phyloP scores from a whole-genome alignment of 2,329 filamentous ascomycete genomes.

The Epichloe gansuensis region DNA sequence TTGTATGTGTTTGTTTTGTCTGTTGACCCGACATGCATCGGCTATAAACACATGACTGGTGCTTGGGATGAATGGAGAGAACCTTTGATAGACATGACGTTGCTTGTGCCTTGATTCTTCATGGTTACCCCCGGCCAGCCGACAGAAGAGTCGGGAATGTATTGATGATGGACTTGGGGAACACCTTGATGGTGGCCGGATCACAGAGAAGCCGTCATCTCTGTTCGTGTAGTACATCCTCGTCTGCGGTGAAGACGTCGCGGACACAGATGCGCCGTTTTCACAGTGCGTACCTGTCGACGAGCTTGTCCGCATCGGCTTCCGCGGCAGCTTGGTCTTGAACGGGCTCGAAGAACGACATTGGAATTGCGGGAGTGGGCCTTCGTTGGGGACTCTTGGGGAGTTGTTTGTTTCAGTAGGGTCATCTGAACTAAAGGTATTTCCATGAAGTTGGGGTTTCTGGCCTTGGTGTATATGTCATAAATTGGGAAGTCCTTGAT shows the following conservation, averaged over 20 bases:
- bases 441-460: conserved; percentile 8
- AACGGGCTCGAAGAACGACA: not conserved
- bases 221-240: not conserved
- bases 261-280: too few species aligned
- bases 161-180: not conserved
- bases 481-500: conserved; percentile 17
- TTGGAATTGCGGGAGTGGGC: not conserved
- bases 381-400: too few species aligned
- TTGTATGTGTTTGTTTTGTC: too few species aligned
- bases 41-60: too few species aligned
- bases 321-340: not conserved
- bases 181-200: not conserved
- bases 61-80: too few species aligned
- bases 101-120: too few species aligned
- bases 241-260: too few species aligned
- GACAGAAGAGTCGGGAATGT: not conserved
- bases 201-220: not conserved
- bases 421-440: not conserved
- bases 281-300: not conserved
- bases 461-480: conserved; percentile 31
- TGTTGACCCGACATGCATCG: too few species aligned
- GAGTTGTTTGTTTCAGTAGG: too few species aligned
- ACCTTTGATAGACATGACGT: too few species aligned
- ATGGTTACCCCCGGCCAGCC: not conserved
- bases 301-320: not conserved